Evolutionary conservation across 306 rosid species (phyloP), one percentile per base, ranked within the genome.

Genomic region (Mimosa bimucronata): DNA sequence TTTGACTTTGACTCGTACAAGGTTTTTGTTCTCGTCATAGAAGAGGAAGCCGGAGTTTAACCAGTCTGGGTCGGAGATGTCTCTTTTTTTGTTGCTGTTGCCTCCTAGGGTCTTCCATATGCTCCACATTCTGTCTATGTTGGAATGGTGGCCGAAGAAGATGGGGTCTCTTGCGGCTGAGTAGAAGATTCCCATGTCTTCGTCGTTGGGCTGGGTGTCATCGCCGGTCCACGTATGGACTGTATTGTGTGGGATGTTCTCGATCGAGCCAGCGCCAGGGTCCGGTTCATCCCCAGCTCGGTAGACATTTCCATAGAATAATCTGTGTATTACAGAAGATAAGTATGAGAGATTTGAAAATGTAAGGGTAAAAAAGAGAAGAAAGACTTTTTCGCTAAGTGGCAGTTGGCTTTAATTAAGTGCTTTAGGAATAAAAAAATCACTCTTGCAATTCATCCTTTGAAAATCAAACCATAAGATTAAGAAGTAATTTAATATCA

Each of bases 151-250:
- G n/a, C 84, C 30, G 29, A 3, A 90, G 42, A 94, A 94, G 30
- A 92, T 79, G 7, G 98, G 98, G 53, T 94, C 98, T 8, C 92
- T 82, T 1, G 82, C 97, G 0, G 98, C 93, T 0, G 97, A 79
- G 74, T 94, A 92, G 81, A 94, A 91, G 58, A 50, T 86, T 6
- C 97, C 98, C 98, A 94, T 92, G 82, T 94, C 26, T 74, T 94
- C 97, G 1, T 1, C 0, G 74, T 90, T 86, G 6, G 92, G 89
- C 8, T 86, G 86, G 1, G 28, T 85, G 28, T 1, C 65, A 45
- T 89, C 91, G 14, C 97, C 97, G 0, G 83, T 74, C 94, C 97
- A 91, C 2, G 16, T 0, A 83, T 94, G 98, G 23, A 94, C 84
- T 4, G 88, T 40, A 7, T 82, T 87, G 55, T 94, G 98, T 0